phyloP scores from a whole-genome alignment of 495 filamentous ascomycete genomes.

The Penicillium crystallinum region DNA sequence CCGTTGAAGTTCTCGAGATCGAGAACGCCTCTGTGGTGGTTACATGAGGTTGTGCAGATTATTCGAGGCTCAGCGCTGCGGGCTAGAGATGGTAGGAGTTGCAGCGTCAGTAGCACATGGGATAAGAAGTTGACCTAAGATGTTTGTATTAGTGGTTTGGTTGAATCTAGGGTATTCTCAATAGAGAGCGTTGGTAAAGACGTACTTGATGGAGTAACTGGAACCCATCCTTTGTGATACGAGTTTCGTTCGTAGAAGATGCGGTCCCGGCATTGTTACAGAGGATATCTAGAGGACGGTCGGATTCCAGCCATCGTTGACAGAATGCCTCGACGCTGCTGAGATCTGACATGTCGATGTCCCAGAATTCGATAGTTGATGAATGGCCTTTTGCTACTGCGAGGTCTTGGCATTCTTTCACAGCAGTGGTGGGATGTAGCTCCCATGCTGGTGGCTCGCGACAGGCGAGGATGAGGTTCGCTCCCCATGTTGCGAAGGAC shows the following conservation, averaged over 20 bases:
- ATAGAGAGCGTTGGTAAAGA: neutral
- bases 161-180: neutral
- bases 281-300: constrained; percentile 18
- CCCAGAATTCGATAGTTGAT: constrained; percentile 43
- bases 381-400: constrained; percentile 14
- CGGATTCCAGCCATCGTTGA: constrained; percentile 14
- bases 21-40: constrained; percentile 13
- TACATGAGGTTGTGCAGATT: constrained; percentile 24
- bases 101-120: constrained; percentile 21
- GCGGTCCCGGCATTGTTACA: constrained; percentile 26
- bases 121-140: constrained; percentile 22
- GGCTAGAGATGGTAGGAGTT: constrained; percentile 19
- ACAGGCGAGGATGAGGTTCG: constrained; percentile 28
- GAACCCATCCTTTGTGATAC: constrained; percentile 22
- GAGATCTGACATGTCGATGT: constrained; percentile 46
- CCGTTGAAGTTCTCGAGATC: constrained; percentile 13
- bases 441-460: constrained; percentile 25
- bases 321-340: constrained; percentile 41
- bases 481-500: constrained; percentile 19
- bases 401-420: constrained; percentile 10
- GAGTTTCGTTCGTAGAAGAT: neutral
- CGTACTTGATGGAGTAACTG: constrained; percentile 21
- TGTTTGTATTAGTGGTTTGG: neutral
- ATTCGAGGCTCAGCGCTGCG: constrained; percentile 14
- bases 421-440: constrained; percentile 13